Percentiles rank a stretch among this genome's conserved stretches.
Conservation (phyloP, 164 flowering plant genomes). For the Pachysandra terminalis region DNA sequence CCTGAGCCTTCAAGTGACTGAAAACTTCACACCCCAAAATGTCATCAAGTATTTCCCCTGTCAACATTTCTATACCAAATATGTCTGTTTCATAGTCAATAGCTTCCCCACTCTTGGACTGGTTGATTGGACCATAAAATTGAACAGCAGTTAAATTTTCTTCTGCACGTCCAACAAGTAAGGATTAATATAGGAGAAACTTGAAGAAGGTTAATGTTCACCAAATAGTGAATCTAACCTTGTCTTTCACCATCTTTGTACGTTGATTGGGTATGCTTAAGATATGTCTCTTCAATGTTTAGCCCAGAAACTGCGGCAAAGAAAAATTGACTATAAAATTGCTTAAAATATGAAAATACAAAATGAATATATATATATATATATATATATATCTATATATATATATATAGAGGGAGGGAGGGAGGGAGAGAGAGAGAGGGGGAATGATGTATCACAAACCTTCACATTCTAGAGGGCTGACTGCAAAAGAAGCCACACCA, state of each 20-base stretch:
- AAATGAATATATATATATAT: too few relatives aligned
- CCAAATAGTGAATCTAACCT: neutral
- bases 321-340: too few relatives aligned
- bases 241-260: neutral
- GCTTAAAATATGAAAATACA: neutral
- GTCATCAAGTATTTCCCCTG: neutral
- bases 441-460: too few relatives aligned
- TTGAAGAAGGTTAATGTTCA: neutral
- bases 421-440: too few relatives aligned
- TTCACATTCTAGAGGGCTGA: too few relatives aligned
- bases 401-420: too few relatives aligned
- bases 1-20: neutral
- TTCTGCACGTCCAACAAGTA: neutral
- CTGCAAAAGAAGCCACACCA: neutral
- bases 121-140: neutral
- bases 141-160: neutral
- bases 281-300: neutral
- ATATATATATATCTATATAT: too few relatives aligned
- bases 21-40: neutral
- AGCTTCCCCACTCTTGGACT: neutral
- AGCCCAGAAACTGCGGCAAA: neutral
- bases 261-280: neutral
- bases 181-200: neutral
- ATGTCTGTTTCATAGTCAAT: too few relatives aligned
- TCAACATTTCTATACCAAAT: neutral